Base-by-base conservation (phyloP, 176 grass and related monocot species). In the Triticum aestivum region DNA sequence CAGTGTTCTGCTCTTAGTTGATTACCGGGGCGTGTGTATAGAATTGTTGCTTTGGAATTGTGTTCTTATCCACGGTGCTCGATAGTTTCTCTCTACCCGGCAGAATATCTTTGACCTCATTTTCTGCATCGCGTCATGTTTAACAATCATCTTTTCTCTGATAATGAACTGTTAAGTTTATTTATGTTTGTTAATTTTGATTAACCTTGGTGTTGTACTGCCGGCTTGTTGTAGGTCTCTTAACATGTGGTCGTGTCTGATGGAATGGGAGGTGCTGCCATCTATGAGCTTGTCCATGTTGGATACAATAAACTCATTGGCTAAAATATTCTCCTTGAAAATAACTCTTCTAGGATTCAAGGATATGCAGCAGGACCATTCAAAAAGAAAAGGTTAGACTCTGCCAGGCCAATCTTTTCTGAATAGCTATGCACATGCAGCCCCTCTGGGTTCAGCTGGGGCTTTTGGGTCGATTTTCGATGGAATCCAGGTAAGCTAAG, bases 391-490 rank as follows among this genome's bases (percentile, higher is more conserved):
- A 41, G 8, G 39, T 41, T 41, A 41, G 9, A 41, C 10, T 41
- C 39, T 41, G 2, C 39, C 9, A 41, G 39, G 39, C 39, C 39
- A 41, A 41, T 41, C 8, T 41, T 41, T 41, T 24, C 39, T 41
- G 2, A 9, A 41, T 41, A 9, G 65, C 45, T 77, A 67, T 89
- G 79, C 72, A 70, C 52, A 17, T 83, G 24, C 86, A 97, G 92
- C 88, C 95, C 89, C 95, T 97, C 69, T 97, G 90, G 29, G 92
- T 97, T 54, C 88, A 97, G 84, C 75, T 97, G 27, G 95, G 95
- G 83, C 38, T 92, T 81, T 95, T 69, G 95, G 95, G 64, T 95
- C 90, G 59, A 97, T 97, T 78, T 97, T 97, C 92, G 91, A 97
- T 84, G 91, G 92, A 42, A 97, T 97, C 52, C 92, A 97, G 92